These are phyloP conservation scores for Austropuccinia psidii DNA, from an alignment of 1,284 basidiomycete genomes.

Conservation along the genomic window DNA sequence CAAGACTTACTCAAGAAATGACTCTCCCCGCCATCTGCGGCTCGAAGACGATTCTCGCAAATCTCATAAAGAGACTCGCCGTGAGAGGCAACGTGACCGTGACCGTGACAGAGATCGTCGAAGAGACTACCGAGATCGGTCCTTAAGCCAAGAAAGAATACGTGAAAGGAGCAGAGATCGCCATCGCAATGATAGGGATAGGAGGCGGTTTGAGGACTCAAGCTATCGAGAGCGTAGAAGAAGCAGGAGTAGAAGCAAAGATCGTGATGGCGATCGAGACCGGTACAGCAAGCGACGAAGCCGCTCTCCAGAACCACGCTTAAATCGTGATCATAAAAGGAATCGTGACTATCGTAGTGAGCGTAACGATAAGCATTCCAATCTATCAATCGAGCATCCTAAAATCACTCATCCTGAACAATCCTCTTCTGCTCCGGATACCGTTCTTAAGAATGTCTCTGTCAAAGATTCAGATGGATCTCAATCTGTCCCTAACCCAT, in stretches of 20 bases:
- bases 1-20: constrained; percentile 7
- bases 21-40: constrained; percentile 1
- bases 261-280: constrained; percentile 43
- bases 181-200: constrained; percentile 12
- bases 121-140: constrained; percentile 7
- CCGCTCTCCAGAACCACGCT: background rate
- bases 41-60: background rate
- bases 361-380: background rate
- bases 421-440: background rate
- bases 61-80: background rate
- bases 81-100: background rate
- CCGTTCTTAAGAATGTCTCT: background rate
- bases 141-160: background rate
- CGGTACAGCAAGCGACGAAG: constrained; percentile 21
- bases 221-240: constrained; percentile 28
- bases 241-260: constrained; percentile 48
- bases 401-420: background rate
- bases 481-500: background rate
- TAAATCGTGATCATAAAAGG: constrained; percentile 26
- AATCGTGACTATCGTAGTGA: constrained; percentile 8
- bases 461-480: background rate
- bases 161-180: constrained; percentile 10
- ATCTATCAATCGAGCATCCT: background rate
- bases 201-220: constrained; percentile 24
- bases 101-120: constrained; percentile 12